phyloP scores from a whole-genome alignment of 768 basidiomycete species.

The Phylloporus sp. region DNA sequence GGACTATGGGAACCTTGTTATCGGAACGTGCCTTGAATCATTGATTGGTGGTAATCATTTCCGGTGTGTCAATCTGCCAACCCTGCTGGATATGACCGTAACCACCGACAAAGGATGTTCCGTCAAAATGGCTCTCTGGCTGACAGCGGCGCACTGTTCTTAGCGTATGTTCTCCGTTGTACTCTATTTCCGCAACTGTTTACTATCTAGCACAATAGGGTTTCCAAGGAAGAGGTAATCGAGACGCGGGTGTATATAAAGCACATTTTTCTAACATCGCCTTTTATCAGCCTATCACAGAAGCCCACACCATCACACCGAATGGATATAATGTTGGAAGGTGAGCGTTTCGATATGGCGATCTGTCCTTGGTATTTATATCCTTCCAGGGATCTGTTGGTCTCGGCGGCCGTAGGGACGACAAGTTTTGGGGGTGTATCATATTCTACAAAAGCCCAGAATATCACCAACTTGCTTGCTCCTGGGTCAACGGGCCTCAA shows the following conservation, averaged over 20 bases:
- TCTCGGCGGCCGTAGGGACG: constrained; percentile 35
- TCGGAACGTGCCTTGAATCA: constrained; percentile 44
- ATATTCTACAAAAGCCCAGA: constrained; percentile 45
- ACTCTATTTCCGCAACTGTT: neutral
- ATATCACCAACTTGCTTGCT: constrained; percentile 50
- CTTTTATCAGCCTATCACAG: constrained; percentile 22
- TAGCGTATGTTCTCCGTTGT: constrained; percentile 41
- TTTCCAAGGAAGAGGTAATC: constrained; percentile 42
- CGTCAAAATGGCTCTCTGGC: constrained; percentile 56
- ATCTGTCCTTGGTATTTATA: neutral
- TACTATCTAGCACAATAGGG: constrained; percentile 27
- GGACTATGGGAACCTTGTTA: constrained; percentile 33
- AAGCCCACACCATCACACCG: constrained; percentile 40
- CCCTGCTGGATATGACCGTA: neutral
- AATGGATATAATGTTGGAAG: constrained; percentile 49
- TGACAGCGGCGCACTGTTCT: constrained; percentile 47
- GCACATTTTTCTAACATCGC: neutral
- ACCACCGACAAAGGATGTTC: constrained; percentile 34
- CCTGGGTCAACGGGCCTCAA: constrained; percentile 50
- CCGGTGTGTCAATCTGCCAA: constrained; percentile 25
- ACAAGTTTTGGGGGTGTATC: constrained; percentile 41
- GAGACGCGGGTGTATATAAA: neutral
- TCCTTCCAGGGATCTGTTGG: constrained; percentile 34
- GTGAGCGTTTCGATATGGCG: constrained; percentile 20
- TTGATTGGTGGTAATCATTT: constrained; percentile 45